Evolutionary conservation across 2,329 filamentous ascomycete species (phyloP), one percentile per base, ranked within the genome.

Genomic region (Sporothrix mexicana): DNA sequence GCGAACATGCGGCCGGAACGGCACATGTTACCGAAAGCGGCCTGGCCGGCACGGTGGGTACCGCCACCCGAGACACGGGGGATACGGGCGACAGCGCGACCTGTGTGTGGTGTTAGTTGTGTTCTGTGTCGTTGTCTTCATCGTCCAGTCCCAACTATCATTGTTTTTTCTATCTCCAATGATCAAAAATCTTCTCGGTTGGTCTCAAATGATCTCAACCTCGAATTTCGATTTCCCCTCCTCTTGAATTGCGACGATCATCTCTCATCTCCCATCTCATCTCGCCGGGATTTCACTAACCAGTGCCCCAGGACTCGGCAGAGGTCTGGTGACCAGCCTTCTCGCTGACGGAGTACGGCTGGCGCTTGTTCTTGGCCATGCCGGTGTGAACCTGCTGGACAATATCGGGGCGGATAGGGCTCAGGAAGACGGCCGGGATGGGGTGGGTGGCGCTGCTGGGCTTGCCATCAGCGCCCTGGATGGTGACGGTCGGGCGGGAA

Each of bases 261-360:
- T 53, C 30, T 23, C 43, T 4, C 53, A 20, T 41, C 12, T 64
- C 59, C 23, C 36, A 2, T 68, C 55, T 36, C 70, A 1, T 41
- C 36, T 68, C 53, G 7, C 61, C 17, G 8, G 20, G 73, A 53
- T 61, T 74, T 74, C 79, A 92, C 92, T 87, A 85, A 97, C 94
- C 95, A 88, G 95, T 98, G 92, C 95, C 95, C 96, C 96, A 99
- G 79, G 97, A 99, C 91, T 99, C 96, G 84, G 96, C 96, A 87
- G 94, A 97, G 84, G 96, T 99, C 90, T 99, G 96, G 89, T 99
- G 96, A 89, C 96, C 96, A 84, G 96, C 96, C 93, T 99, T 99
- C 93, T 98, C 95, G 92, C 94, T 97, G 90, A 99, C 96, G 82
- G 96, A 91, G 86, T 99, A 99, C 80, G 96, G 95, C 88, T 99